phyloP scores from a whole-genome alignment of 176 grass and related monocot species.

The Stipa capillata region DNA sequence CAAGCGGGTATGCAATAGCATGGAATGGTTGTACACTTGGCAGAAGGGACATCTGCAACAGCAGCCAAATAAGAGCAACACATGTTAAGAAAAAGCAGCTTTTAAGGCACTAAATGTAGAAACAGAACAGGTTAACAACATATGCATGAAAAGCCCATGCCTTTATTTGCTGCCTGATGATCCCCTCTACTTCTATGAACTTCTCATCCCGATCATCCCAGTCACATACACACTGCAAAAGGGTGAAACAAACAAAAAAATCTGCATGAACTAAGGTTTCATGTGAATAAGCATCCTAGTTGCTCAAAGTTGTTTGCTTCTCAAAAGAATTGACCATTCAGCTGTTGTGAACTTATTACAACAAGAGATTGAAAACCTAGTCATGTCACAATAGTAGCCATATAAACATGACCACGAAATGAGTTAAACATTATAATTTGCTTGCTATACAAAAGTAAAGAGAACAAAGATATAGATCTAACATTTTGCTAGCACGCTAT shows the following conservation, averaged over 20 bases:
- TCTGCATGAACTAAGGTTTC: background rate
- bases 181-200: constrained; percentile 49
- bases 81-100: background rate
- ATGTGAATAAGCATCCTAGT: background rate
- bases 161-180: constrained; percentile 59
- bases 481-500: background rate
- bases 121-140: background rate
- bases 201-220: constrained; percentile 49
- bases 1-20: constrained; percentile 70
- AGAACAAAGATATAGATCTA: background rate
- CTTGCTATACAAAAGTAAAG: background rate
- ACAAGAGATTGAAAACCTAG: background rate
- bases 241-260: background rate
- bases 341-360: background rate
- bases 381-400: background rate
- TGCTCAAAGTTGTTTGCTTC: background rate
- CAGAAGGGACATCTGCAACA: constrained; percentile 24
- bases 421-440: background rate
- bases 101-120: background rate
- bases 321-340: background rate
- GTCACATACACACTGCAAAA: constrained; percentile 54
- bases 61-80: background rate
- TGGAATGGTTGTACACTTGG: constrained; percentile 75
- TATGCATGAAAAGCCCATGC: background rate
- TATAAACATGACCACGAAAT: background rate